Conservation (phyloP, 2,329 filamentous ascomycete species). For the Aspergillus piperis region DNA sequence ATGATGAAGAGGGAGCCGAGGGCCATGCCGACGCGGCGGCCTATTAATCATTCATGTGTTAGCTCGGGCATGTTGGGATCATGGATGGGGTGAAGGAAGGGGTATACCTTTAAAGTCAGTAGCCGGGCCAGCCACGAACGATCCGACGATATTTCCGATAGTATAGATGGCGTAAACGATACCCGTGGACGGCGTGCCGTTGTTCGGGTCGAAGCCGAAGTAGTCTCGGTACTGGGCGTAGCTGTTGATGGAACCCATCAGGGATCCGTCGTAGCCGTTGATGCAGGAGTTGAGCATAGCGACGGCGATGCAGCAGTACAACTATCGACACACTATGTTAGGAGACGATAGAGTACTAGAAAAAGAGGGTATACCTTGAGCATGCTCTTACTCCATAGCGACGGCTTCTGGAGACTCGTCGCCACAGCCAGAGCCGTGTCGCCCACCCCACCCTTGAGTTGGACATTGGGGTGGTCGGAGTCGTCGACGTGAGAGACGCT, state of each 20-base stretch:
- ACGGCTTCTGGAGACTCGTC: constrained; percentile 35
- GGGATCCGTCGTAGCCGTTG: constrained; percentile 53
- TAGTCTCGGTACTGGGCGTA: constrained; percentile 49
- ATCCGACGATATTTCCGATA: constrained; percentile 52
- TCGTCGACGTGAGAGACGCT: constrained; percentile 8
- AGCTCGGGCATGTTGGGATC: too few relatives aligned
- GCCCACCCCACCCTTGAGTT: constrained; percentile 20
- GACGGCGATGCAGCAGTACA: constrained; percentile 45
- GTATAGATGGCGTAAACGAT: constrained; percentile 54
- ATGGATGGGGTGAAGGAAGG: too few relatives aligned
- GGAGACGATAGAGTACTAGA: neutral
- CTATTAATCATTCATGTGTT: constrained; percentile 10
- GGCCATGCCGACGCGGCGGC: constrained; percentile 32
- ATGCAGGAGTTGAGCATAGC: constrained; percentile 50
- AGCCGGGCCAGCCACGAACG: constrained; percentile 47
- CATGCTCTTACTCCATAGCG: constrained; percentile 44
- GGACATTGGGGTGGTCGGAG: constrained; percentile 9
- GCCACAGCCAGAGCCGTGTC: constrained; percentile 37
- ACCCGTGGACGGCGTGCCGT: constrained; percentile 47
- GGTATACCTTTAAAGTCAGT: constrained; percentile 41
- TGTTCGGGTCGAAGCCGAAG: constrained; percentile 43
- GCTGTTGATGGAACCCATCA: constrained; percentile 53
- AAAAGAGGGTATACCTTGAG: constrained; percentile 37
- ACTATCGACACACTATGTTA: constrained; percentile 3
- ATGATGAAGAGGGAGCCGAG: constrained; percentile 30